Evolutionary conservation across 2,329 filamentous ascomycete species (phyloP).

Genomic region (Fusarium sambucinum): DNA sequence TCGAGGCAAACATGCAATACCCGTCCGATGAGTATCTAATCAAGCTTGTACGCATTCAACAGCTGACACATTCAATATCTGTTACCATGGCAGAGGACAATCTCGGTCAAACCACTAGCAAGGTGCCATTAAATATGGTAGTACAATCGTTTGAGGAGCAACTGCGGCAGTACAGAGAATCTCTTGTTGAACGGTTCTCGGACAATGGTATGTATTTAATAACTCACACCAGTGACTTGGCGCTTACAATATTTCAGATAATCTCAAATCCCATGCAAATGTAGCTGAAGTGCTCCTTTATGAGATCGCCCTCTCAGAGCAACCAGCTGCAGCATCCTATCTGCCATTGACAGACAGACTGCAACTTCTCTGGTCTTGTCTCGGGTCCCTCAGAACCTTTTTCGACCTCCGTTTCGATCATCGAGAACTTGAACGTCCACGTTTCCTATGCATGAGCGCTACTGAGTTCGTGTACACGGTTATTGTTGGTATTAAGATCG

Average conservation of each 20-base stretch:
- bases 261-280: constrained; percentile 57
- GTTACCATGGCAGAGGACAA: constrained; percentile 53
- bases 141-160: constrained; percentile 60
- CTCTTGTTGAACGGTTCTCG: constrained; percentile 53
- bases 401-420: constrained; percentile 54
- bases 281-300: constrained; percentile 62
- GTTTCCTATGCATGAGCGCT: constrained; percentile 58
- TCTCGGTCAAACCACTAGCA: constrained; percentile 50
- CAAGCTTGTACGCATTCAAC: constrained; percentile 61
- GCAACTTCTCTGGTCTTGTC: constrained; percentile 60
- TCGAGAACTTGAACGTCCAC: constrained; percentile 53
- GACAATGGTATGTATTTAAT: constrained; percentile 50
- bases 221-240: neutral
- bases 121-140: constrained; percentile 57
- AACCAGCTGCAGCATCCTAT: constrained; percentile 47
- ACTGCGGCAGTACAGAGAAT: constrained; percentile 55
- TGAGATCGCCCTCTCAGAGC: constrained; percentile 60
- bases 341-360: constrained; percentile 57
- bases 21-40: constrained; percentile 60
- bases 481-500: constrained; percentile 61
- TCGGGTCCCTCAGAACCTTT: constrained; percentile 56
- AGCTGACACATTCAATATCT: constrained; percentile 62
- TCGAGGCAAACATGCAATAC: constrained; percentile 58
- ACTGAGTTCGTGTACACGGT: constrained; percentile 63
- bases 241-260: constrained; percentile 48